phyloP scores from a whole-genome alignment of 2,329 filamentous ascomycete genomes.

The Cyanodermella asteris region DNA sequence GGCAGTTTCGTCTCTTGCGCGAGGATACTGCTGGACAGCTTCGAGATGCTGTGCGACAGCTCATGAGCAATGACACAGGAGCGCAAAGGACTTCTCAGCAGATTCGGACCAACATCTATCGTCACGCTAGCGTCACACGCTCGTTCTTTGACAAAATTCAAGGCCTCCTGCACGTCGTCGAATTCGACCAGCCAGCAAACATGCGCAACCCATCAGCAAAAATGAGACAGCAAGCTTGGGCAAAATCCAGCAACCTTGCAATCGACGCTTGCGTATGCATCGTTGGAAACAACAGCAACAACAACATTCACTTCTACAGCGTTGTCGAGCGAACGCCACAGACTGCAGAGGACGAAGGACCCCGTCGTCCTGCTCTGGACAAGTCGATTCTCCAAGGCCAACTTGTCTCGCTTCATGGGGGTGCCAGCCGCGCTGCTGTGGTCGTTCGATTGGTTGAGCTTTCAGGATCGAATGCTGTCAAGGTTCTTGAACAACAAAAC shows the following conservation, averaged over 20 bases:
- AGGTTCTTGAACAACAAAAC: conserved; percentile 5
- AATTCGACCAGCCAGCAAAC: conserved; percentile 23
- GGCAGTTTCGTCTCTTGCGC: conserved; percentile 32
- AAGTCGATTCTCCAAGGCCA: background rate
- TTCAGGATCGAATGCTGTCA: conserved; percentile 3
- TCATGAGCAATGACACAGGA: background rate
- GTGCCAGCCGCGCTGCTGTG: conserved; percentile 2
- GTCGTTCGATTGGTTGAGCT: conserved; percentile 4
- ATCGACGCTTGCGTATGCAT: conserved; percentile 29
- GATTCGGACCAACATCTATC: conserved; percentile 17
- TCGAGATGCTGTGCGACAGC: conserved; percentile 21
- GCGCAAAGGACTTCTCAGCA: too few species aligned
- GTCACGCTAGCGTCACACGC: conserved; percentile 13
- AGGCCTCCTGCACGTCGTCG: conserved; percentile 24
- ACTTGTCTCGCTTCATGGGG: background rate
- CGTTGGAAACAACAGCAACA: conserved; percentile 16
- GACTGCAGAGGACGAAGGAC: conserved; percentile 1
- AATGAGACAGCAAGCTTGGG: conserved; percentile 29
- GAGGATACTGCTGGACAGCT: conserved; percentile 34
- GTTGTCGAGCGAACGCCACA: conserved; percentile 13
- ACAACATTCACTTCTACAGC: conserved; percentile 20
- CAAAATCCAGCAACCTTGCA: conserved; percentile 25
- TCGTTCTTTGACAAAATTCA: conserved; percentile 16
- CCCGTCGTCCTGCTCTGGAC: conserved; percentile 1
- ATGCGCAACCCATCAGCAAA: conserved; percentile 8